A percentile compares a stretch with the other conserved stretches of the same genome.
Evolutionary conservation across 176 grass and related monocot species (phyloP).

Genomic region (Themeda triandra): DNA sequence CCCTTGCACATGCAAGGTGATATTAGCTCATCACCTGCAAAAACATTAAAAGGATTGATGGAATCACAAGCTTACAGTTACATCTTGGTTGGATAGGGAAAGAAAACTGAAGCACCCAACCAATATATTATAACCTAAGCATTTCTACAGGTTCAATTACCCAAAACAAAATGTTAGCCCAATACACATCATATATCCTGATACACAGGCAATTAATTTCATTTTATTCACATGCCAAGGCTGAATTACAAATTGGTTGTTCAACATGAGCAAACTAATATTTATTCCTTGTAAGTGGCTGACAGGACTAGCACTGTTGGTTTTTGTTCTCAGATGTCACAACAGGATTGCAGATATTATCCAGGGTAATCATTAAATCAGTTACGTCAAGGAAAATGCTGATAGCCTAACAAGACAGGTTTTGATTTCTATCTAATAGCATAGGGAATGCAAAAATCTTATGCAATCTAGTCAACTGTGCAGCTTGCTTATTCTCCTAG

Average conservation of each 20-base stretch:
- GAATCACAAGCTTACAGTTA: background rate
- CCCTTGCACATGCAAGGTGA: constrained; percentile 99
- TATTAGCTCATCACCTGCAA: constrained; percentile 89
- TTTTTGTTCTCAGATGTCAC: background rate
- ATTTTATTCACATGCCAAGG: background rate
- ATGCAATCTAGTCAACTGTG: background rate
- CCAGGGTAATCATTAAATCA: constrained; percentile 5
- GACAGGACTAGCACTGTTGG: constrained; percentile 2
- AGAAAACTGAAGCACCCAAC: background rate
- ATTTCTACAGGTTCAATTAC: background rate
- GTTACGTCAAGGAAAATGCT: background rate
- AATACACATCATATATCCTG: background rate
- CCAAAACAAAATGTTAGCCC: background rate
- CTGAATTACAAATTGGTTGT: background rate
- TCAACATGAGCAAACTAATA: background rate
- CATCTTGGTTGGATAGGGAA: background rate
- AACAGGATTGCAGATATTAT: background rate
- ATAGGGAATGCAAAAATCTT: background rate
- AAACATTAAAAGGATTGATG: background rate
- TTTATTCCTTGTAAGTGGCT: background rate
- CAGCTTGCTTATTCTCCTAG: background rate
- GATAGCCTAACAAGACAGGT: background rate
- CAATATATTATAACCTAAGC: background rate
- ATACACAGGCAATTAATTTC: background rate
- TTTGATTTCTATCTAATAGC: background rate